Evolutionary conservation across 1,284 basidiomycete genomes (phyloP).

Genomic region (Pseudozyma flocculosa): DNA sequence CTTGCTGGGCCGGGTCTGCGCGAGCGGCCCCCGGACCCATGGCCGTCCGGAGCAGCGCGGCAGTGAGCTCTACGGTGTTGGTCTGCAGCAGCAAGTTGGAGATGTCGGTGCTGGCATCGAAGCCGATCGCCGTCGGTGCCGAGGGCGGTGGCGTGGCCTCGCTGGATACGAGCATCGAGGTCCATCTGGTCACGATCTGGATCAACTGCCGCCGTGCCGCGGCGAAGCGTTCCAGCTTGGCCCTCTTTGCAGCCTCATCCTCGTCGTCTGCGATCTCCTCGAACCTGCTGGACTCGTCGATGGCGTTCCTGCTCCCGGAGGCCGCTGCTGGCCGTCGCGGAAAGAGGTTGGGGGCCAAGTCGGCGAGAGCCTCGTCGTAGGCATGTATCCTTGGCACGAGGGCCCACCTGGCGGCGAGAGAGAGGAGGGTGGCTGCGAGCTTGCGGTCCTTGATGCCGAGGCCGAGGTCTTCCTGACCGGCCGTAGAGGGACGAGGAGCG

Average conservation of each 20-base stretch:
- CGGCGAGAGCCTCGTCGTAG: constrained; percentile 17
- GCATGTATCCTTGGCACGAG: constrained; percentile 14
- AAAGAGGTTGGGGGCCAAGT: constrained; percentile 11
- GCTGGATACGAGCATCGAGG: constrained; percentile 6
- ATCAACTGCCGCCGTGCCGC: constrained; percentile 10
- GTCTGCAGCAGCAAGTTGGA: background rate
- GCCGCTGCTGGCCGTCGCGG: background rate
- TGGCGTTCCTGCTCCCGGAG: no score
- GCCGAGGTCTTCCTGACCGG: constrained; percentile 25
- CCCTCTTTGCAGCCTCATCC: constrained; percentile 6
- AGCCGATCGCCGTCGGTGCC: background rate
- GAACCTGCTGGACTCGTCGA: constrained; percentile 19
- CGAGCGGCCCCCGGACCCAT: constrained; percentile 12
- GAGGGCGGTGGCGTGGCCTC: background rate
- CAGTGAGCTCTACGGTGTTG: constrained; percentile 10
- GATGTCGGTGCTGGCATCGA: constrained; percentile 5
- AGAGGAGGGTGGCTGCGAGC: constrained; percentile 24
- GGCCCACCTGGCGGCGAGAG: constrained; percentile 24
- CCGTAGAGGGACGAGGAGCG: no score
- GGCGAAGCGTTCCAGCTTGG: constrained; percentile 6
- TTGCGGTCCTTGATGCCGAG: constrained; percentile 31
- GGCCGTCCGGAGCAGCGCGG: constrained; percentile 25
- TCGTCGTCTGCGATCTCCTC: constrained; percentile 28
- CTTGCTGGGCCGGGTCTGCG: background rate
- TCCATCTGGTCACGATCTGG: constrained; percentile 6